Percentiles rank a stretch among this genome's conserved stretches.
Evolutionary conservation across 352 stramenopile genomes (phyloP).

Genomic region (Blastocystis sp.): DNA sequence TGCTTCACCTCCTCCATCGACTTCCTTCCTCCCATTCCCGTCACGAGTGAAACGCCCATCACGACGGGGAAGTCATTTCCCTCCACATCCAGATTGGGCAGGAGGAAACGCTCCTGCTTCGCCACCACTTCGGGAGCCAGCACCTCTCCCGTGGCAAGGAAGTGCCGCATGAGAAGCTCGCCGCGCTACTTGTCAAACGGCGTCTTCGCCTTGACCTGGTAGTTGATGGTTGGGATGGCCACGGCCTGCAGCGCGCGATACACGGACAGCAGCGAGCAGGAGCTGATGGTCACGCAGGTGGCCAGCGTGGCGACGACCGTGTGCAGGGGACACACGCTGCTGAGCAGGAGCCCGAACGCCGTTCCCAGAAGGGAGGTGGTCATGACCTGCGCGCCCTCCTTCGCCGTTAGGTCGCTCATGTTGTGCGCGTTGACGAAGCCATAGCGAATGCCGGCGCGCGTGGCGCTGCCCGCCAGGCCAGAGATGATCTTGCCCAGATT

Average conservation of each 20-base stretch:
- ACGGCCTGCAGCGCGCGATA: conserved; percentile 33
- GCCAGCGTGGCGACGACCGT: neutral
- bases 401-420: conserved; percentile 90
- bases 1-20: neutral
- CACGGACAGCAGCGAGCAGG: conserved; percentile 22
- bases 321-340: neutral
- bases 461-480: conserved; percentile 88
- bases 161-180: conserved; percentile 41
- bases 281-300: conserved; percentile 38
- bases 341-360: conserved; percentile 40
- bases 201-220: neutral
- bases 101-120: conserved; percentile 15
- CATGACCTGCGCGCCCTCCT: conserved; percentile 88
- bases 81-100: conserved; percentile 38
- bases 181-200: neutral
- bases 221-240: conserved; percentile 47
- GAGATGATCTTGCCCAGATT: conserved; percentile 89
- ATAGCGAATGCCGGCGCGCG: conserved; percentile 87
- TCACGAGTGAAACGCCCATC: conserved; percentile 5
- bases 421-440: conserved; percentile 85
- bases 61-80: neutral
- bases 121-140: neutral
- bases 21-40: neutral
- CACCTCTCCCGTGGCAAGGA: neutral
- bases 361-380: conserved; percentile 82